Evolutionary conservation across 2,329 filamentous ascomycete genomes (phyloP), one percentile per base, ranked within the genome.

Genomic region (Salinomyces thailandicus): DNA sequence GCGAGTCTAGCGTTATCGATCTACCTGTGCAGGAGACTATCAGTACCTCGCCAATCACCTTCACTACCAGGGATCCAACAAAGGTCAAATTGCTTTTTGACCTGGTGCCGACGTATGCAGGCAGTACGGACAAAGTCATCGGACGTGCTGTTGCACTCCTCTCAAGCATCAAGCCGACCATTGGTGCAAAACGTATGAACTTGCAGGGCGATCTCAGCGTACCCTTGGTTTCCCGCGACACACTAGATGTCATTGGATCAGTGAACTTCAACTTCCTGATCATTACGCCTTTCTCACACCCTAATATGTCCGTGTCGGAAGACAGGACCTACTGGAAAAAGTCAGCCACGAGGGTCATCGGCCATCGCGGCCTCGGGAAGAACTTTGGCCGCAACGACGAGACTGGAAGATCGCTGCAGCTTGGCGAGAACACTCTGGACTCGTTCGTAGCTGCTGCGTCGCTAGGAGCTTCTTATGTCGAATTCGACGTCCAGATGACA

Each of bases 371-470:
- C 13, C 67, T 96, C 18, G 91, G 91, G 48, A 96, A 96, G 67
- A 98, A 98, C 58, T 72, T 83, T 43, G 42, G 19, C 7, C 72
- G 79, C 9, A 18, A 22, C 18, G 18, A 22, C 7, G 32, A 36
- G 19, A 77, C 80, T 18, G 84, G 85, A 55, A 84, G 79, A 43
- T 95, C 87, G 2, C 68, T 98, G 20, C 93, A 98, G 57, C 70
- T 98, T 1, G 93, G 91, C 41, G 91, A 98, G 62, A 98, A 98
- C 59, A 98, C 91, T 0, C 71, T 98, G 17, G 82, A 77, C 48
- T 96, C 91, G 0, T 98, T 98, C 62, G 94, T 96, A 53, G 85
- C 89, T 2, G 91, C 91, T 2, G 87, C 89, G 29, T 96, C 95
- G 48, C 63, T 98, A 35, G 91, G 91, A 6, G 91, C 76, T 9